Evolutionary conservation across 2,329 filamentous ascomycete genomes (phyloP), one percentile per base, ranked within the genome.

Genomic region (Talaromyces islandicus): DNA sequence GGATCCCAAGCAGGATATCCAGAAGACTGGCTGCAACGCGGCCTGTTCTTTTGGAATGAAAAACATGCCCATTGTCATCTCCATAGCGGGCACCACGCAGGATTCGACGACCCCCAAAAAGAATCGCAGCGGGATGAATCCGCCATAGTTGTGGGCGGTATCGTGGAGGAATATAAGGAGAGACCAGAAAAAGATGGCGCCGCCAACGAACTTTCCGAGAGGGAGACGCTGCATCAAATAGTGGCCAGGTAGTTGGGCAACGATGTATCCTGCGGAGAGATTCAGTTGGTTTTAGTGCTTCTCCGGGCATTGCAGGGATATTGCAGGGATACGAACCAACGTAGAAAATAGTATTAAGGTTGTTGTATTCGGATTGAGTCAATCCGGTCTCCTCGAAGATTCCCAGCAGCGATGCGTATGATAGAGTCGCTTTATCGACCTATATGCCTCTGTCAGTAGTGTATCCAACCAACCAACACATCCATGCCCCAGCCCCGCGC

Each of bases 1-100:
- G 0, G 76, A 55, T 4, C 61, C 64, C 54, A 64, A 53, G 14
- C 63, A 65, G 3, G 63, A 62, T 3, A 64, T 48, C 81, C 81
- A 84, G 60, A 84, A 83, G 0, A 84, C 68, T 0, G 81, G 74
- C 9, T 81, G 78, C 0, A 82, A 75, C 50, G 81, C 73, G 1
- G 77, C 73, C 10, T 75, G 75, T 48, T 83, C 80, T 10, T 75
- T 66, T 0, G 70, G 61, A 1, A 75, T 76, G 64, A 84, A 83
- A 48, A 79, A 78, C 64, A 65, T 65, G n/a, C 72, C 72, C 9
- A 77, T 72, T 0, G 75, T 77, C 54, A 77, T 73, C 32, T 77
- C 75, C 66, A 77, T 73, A 2, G 74, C 75, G 0, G 76, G 75
- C 1, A 78, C 73, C 3, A 78, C 65, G 10, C 70, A 69, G 0